Evolutionary conservation across 2,329 filamentous ascomycete genomes (phyloP).

Genomic region (Aschersonia sp.): DNA sequence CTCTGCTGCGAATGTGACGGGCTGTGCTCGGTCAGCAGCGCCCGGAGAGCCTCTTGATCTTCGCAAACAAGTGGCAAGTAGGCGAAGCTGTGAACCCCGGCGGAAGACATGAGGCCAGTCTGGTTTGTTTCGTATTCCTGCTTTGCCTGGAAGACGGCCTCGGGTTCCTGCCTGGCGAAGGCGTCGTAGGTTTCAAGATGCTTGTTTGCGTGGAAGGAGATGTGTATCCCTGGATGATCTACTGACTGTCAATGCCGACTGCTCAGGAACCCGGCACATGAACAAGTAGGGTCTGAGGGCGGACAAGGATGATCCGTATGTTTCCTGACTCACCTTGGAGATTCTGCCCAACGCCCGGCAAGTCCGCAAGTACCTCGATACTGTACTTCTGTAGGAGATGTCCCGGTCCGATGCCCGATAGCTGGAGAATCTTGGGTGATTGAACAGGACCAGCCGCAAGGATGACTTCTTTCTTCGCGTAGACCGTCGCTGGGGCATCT

Average conservation of each 20-base stretch:
- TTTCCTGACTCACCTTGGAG: neutral
- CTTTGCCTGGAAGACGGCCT: neutral
- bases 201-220: neutral
- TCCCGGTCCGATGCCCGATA: conserved; percentile 17
- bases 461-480: conserved; percentile 28
- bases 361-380: conserved; percentile 21
- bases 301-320: too few species aligned
- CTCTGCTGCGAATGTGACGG: neutral
- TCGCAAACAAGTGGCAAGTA: neutral
- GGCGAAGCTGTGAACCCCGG: neutral
- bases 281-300: neutral
- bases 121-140: neutral
- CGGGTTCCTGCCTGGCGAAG: neutral
- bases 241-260: neutral
- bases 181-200: neutral
- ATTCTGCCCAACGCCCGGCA: conserved; percentile 37
- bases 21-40: neutral
- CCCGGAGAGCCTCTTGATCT: neutral
- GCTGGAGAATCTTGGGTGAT: conserved; percentile 12
- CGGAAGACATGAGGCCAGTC: neutral
- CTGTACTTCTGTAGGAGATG: conserved; percentile 10
- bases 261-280: neutral
- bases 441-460: conserved; percentile 5
- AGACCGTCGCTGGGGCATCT: conserved; percentile 9
- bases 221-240: neutral